phyloP scores from a whole-genome alignment of 768 basidiomycete species.

The Boletus vinaceobasis region DNA sequence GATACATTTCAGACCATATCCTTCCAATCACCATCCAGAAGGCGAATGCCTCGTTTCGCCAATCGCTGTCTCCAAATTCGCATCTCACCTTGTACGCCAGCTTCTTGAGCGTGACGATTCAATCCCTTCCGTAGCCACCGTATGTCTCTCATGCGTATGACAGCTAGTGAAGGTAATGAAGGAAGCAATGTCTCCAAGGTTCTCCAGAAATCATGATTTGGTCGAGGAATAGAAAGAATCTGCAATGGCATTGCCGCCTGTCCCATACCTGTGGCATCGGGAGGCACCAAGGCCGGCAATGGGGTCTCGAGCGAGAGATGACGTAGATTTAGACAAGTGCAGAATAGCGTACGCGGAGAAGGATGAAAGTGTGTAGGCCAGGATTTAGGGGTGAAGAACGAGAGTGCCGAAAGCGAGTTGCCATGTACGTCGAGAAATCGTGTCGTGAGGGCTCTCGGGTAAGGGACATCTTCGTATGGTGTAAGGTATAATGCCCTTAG shows the following conservation, averaged over 20 bases:
- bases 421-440: conserved; percentile 63
- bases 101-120: conserved; percentile 58
- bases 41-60: conserved; percentile 49
- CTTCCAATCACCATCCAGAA: conserved; percentile 75
- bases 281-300: conserved; percentile 48
- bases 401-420: conserved; percentile 51
- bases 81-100: conserved; percentile 83
- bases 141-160: conserved; percentile 62
- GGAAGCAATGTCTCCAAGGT: conserved; percentile 55
- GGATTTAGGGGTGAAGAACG: conserved; percentile 65
- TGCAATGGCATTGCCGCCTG: conserved; percentile 41
- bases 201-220: conserved; percentile 54
- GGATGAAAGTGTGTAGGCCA: conserved; percentile 62
- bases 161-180: conserved; percentile 51
- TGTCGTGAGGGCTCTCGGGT: conserved; percentile 54
- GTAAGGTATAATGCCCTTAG: conserved; percentile 66
- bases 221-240: conserved; percentile 75
- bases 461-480: conserved; percentile 67
- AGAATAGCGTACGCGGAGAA: conserved; percentile 47
- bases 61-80: conserved; percentile 67
- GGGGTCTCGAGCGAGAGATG: conserved; percentile 74
- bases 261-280: conserved; percentile 24
- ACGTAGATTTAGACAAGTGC: conserved; percentile 50
- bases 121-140: conserved; percentile 72
- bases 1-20: conserved; percentile 30